Base-by-base conservation (phyloP, 176 grass and related monocot species). In the Triticum urartu region DNA sequence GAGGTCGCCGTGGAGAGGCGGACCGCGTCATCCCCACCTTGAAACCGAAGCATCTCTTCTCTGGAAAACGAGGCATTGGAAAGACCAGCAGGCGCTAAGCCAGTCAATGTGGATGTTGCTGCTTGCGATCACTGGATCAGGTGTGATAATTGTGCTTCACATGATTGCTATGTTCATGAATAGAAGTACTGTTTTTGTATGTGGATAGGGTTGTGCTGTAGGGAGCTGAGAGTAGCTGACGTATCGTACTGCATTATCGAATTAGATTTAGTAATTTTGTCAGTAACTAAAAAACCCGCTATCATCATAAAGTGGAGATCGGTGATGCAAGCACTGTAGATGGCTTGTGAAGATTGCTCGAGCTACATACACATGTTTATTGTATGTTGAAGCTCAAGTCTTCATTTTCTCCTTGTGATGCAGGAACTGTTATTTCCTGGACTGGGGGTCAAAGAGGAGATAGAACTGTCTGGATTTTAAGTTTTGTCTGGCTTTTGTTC, bases 11-110 rank as follows among this genome's bases (percentile, higher is more conserved):
- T 64, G 95, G 93, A 79, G 95, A 98, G 88, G 93, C 80, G 0
- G 95, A 98, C 25, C 89, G 95, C 21, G 89, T 93, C 10, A 95
- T 98, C 79, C 89, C 88, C 28, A 95, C 89, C 33, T 77, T 98
- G 93, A 98, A 87, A 61, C 95, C 88, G 13, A 98, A 98, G 58
- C 95, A 98, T 85, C 82, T 98, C 39, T 95, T 92, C 68, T 94
- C 93, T 65, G 95, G 91, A 24, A 98, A 91, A 42, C 89, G 91
- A 5, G 78, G 88, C 1, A 87, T 75, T 0, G 93, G 95, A 11
- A 98, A 98, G 88, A 95, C 93, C 2, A 83, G 59, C 81, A 86
- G 93, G 36, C 88, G 90, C 66, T 98, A 90, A 87, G 26, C 4
- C 0, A 9, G 18, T 8, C 3, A 17, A 28, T 3, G 3, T 1